Evolutionary conservation across 352 stramenopile genomes (phyloP).

Genomic region (Globisporangium paroecandrum): DNA sequence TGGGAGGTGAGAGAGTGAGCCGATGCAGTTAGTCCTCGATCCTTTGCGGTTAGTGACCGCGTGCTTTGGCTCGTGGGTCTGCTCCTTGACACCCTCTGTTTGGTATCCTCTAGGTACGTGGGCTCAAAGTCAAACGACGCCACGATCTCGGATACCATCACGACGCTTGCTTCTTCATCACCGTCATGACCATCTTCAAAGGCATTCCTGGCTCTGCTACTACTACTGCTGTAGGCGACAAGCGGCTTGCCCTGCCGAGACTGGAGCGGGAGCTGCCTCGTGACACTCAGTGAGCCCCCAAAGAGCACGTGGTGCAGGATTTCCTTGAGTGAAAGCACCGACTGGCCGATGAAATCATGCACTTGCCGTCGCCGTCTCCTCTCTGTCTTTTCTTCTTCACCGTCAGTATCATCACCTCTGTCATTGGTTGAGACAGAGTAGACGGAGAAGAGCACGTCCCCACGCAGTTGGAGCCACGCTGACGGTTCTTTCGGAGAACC

Average conservation of each 20-base stretch:
- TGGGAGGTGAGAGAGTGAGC: constrained; percentile 3
- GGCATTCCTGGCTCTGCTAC: background rate
- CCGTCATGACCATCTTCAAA: background rate
- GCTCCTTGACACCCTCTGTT: background rate
- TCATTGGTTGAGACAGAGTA: constrained; percentile 27
- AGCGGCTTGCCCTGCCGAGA: constrained; percentile 34
- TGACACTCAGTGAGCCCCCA: constrained; percentile 18
- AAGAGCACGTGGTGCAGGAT: constrained; percentile 36
- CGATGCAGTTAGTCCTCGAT: background rate
- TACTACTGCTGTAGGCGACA: constrained; percentile 9
- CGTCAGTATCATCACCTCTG: background rate
- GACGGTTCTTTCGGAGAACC: constrained; percentile 16
- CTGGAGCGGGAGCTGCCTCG: constrained; percentile 31
- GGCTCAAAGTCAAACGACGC: constrained; percentile 45
- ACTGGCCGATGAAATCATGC: constrained; percentile 58
- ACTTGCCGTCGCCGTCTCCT: background rate
- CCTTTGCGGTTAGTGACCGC: background rate
- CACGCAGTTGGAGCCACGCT: constrained; percentile 48
- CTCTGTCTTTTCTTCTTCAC: background rate
- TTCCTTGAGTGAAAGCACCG: constrained; percentile 33
- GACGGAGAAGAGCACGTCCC: constrained; percentile 62
- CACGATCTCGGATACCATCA: constrained; percentile 22
- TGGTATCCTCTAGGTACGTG: constrained; percentile 18
- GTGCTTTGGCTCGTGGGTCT: background rate
- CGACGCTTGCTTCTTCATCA: background rate